Base-by-base conservation (phyloP, 1,139 yeast genomes). In the Lodderomyces parapsilosis region DNA sequence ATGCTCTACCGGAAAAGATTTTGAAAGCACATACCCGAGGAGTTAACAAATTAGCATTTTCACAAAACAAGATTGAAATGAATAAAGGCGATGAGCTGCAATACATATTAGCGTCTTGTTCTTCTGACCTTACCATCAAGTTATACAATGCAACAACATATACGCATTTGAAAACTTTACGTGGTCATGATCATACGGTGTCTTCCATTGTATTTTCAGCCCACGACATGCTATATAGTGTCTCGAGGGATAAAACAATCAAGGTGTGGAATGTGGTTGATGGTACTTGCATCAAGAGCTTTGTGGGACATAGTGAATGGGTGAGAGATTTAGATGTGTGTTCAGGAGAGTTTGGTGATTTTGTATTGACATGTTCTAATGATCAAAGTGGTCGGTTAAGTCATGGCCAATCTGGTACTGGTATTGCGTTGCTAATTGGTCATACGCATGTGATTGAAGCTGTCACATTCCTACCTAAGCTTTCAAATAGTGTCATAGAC, bases 101-200 rank as follows among this genome's bases (percentile, higher is more conserved):
- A 10, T 63, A 62, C 44, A 52, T 68, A 1, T 54, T 72, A 35
- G 78, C 88, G 6, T 74, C 88, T 2, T 81, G 91, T 53, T 84
- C 94, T 0, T 75, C 90, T 0, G 98, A 91, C 60, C 64, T 89
- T 43, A 70, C 81, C 15, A 76, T 88, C 48, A 84, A 85, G 56
- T 65, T 87, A 2, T 87, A 93, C 90, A 84, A 81, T 53, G 74
- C 78, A 1, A 62, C 71, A 8, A 62, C 69, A 17, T 78, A 78
- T 53, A 72, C 74, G 38, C 82, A 84, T 40, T 61, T 81, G 2
- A 72, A 89, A 38, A 82, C 90, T 0, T 65, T 91, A 17, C 67
- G 82, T 1, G 97, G 97, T n/a, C 98, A 91, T 62, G 96, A 90
- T 49, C 96, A 90, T 60, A 82, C 94, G 2, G 81, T 91, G 0